phyloP scores from a whole-genome alignment of 139 green algal genomes.

The Chlamydomonas sp. region DNA sequence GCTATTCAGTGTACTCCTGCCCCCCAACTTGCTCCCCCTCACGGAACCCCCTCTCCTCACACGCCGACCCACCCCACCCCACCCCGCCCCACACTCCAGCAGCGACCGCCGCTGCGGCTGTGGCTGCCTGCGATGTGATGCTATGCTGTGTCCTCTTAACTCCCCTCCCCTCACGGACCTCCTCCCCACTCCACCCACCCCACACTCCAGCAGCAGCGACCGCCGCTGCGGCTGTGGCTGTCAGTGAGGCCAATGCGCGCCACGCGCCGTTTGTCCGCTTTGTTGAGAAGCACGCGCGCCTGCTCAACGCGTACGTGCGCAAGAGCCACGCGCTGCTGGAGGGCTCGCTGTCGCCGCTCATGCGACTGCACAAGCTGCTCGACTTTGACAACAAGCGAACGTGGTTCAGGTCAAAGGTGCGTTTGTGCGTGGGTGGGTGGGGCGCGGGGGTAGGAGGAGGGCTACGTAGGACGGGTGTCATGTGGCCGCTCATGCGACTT shows the following conservation, averaged over 20 bases:
- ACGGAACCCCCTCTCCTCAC: too few relatives aligned
- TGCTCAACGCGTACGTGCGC: slow-evolving; percentile 87
- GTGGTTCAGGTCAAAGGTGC: slow-evolving; percentile 58
- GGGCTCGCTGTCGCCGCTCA: slow-evolving; percentile 61
- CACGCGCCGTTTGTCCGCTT: too few relatives aligned
- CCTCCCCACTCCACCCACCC: too few relatives aligned
- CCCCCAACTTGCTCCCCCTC: too few relatives aligned
- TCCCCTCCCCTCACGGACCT: too few relatives aligned
- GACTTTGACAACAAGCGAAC: slow-evolving; percentile 98
- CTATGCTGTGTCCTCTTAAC: too few relatives aligned
- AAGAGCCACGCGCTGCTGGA: slow-evolving; percentile 72
- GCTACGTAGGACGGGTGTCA: neutral
- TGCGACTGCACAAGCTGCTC: slow-evolving; percentile 74
- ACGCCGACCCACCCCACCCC: too few relatives aligned
- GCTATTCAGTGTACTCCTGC: too few relatives aligned
- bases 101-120: too few relatives aligned
- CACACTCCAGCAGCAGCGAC: neutral
- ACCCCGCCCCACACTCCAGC: too few relatives aligned
- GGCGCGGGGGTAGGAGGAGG: neutral
- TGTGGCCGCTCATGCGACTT: slow-evolving; percentile 58
- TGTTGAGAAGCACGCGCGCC: slow-evolving; percentile 71
- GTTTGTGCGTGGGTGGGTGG: too few relatives aligned
- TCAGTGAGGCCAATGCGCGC: neutral
- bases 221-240: neutral
- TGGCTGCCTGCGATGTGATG: too few relatives aligned